These are phyloP conservation scores for Phialophora expanda DNA, from an alignment of 2,329 filamentous ascomycete species.

Conservation along the genomic window DNA sequence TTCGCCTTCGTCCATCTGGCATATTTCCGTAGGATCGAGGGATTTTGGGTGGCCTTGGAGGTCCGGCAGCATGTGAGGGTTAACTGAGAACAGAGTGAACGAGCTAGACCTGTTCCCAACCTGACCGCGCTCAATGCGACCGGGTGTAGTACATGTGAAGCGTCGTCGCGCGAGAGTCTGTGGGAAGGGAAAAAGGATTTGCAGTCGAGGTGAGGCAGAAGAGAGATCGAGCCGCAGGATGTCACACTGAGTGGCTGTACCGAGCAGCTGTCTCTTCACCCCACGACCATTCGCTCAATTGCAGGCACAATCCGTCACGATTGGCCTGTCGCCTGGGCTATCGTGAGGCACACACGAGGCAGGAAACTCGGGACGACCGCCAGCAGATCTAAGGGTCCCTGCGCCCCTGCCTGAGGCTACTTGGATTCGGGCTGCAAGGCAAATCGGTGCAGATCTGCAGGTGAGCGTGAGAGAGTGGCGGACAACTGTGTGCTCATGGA, in stretches of 20 bases:
- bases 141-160: conserved; percentile 10
- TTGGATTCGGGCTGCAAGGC: conserved; percentile 20
- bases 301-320: conserved; percentile 16
- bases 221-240: conserved; percentile 22
- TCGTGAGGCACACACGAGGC: conserved; percentile 12
- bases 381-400: conserved; percentile 25
- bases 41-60: background rate
- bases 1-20: conserved; percentile 33
- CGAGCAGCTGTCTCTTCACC: conserved; percentile 9
- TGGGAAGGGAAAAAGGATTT: background rate
- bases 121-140: conserved; percentile 9
- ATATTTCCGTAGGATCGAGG: conserved; percentile 26
- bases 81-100: conserved; percentile 5
- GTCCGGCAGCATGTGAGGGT: conserved; percentile 15
- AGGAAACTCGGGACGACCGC: conserved; percentile 13
- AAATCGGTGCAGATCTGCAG: conserved; percentile 20
- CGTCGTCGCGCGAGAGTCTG: conserved; percentile 13
- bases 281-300: conserved; percentile 20
- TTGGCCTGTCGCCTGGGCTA: conserved; percentile 10
- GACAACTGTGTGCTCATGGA: conserved; percentile 8
- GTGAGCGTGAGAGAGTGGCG: background rate
- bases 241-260: conserved; percentile 13
- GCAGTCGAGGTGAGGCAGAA: conserved; percentile 18
- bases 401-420: conserved; percentile 15
- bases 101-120: conserved; percentile 11